phyloP scores from a whole-genome alignment of 805 yeast species.

The Suhomyces prunicola region DNA sequence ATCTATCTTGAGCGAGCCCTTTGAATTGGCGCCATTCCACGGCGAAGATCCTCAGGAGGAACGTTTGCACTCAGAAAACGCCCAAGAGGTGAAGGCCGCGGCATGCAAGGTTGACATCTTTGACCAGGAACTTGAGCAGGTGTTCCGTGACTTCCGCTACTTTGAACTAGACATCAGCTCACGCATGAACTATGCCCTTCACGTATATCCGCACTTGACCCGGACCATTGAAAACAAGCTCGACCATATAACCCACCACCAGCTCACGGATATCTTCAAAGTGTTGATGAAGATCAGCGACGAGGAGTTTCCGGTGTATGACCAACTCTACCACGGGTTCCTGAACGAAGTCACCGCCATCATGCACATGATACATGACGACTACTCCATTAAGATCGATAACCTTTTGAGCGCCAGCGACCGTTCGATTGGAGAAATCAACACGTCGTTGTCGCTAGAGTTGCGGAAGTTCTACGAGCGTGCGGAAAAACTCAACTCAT shows the following conservation, averaged over 20 bases:
- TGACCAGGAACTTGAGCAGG: constrained; percentile 1
- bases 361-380: constrained; percentile 35
- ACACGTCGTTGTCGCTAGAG: constrained; percentile 65
- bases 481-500: constrained; percentile 39
- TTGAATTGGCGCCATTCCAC: constrained; percentile 1
- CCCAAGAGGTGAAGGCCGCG: background rate
- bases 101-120: background rate
- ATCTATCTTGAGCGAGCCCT: background rate
- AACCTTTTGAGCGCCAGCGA: constrained; percentile 61
- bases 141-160: constrained; percentile 10
- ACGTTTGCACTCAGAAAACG: background rate
- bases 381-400: constrained; percentile 55
- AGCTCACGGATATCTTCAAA: constrained; percentile 14
- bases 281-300: constrained; percentile 27
- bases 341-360: constrained; percentile 35
- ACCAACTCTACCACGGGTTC: constrained; percentile 28
- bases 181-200: constrained; percentile 16
- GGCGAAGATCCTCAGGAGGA: constrained; percentile 1
- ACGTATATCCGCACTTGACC: constrained; percentile 20
- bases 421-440: constrained; percentile 68
- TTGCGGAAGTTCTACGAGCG: constrained; percentile 52
- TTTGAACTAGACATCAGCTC: constrained; percentile 14
- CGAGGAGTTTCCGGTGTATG: constrained; percentile 32
- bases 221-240: constrained; percentile 12
- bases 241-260: constrained; percentile 14